These are phyloP conservation scores for Atalantia buxifolia DNA, from an alignment of 345 rosid species.

Conservation along the genomic window DNA sequence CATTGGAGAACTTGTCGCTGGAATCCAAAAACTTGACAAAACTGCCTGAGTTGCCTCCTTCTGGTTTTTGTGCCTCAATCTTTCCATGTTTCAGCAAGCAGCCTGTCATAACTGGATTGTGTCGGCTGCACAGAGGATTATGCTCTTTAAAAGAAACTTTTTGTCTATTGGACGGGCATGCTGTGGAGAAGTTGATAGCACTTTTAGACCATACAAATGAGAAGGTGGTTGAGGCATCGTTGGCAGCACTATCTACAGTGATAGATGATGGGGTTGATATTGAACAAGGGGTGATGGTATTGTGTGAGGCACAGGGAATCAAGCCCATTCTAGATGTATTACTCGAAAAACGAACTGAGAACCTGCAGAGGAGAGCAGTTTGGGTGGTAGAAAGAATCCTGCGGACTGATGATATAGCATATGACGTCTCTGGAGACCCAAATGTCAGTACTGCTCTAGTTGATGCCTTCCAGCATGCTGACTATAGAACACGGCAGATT, in stretches of 20 bases:
- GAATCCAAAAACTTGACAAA: conserved; percentile 74
- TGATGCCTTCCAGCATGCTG: conserved; percentile 90
- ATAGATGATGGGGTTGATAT: conserved; percentile 76
- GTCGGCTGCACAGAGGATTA: conserved; percentile 74
- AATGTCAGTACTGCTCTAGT: conserved; percentile 84
- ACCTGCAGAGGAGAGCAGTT: conserved; percentile 65
- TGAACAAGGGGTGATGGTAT: conserved; percentile 59
- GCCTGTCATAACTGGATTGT: conserved; percentile 62
- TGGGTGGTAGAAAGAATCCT: conserved; percentile 91
- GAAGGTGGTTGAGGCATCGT: conserved; percentile 84
- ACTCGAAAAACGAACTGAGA: conserved; percentile 71
- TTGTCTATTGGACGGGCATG: conserved; percentile 88
- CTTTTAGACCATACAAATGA: conserved; percentile 87
- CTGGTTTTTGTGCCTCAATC: conserved; percentile 49
- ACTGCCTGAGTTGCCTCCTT: conserved; percentile 71
- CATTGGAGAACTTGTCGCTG: conserved; percentile 83
- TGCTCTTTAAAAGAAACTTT: conserved; percentile 78
- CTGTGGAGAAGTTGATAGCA: conserved; percentile 76
- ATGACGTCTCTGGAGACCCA: conserved; percentile 66
- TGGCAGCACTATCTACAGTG: conserved; percentile 86
- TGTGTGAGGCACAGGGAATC: conserved; percentile 70
- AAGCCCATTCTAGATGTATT: conserved; percentile 63
- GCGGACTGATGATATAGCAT: conserved; percentile 70
- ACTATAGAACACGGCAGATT: conserved; percentile 74
- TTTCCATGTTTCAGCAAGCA: conserved; percentile 73